Conservation (phyloP, 2,329 filamentous ascomycete genomes). For the Cytospora leucostoma region DNA sequence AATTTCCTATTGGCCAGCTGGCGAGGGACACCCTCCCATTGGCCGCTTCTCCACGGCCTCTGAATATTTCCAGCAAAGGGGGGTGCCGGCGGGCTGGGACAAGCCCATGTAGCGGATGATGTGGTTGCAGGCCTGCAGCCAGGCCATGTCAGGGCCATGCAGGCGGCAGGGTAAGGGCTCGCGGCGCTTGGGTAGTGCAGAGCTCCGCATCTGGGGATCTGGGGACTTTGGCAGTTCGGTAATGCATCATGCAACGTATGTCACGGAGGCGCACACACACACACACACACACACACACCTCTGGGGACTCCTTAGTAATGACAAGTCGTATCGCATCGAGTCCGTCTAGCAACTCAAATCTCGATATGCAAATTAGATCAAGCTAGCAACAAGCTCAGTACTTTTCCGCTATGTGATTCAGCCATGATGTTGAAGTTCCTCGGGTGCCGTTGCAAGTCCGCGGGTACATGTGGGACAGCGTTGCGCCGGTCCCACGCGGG, state of each 20-base stretch:
- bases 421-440: constrained; percentile 5
- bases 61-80: neutral
- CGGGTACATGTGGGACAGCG: constrained; percentile 8
- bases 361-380: no score
- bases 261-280: neutral
- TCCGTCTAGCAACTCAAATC: no score
- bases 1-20: neutral
- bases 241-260: no score
- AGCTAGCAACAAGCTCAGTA: no score
- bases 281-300: no score
- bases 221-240: neutral
- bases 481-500: constrained; percentile 10
- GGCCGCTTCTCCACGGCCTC: neutral
- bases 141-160: neutral
- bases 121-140: neutral
- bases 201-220: neutral
- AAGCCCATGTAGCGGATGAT: neutral
- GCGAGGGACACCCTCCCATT: neutral
- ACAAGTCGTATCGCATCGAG: no score
- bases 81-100: neutral
- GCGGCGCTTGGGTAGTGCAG: neutral
- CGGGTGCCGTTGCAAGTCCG: constrained; percentile 3
- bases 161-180: neutral
- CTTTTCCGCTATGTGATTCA: neutral
- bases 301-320: neutral